phyloP scores from a whole-genome alignment of 1,284 basidiomycete species.

The Cryptococcus jaspeensis region DNA sequence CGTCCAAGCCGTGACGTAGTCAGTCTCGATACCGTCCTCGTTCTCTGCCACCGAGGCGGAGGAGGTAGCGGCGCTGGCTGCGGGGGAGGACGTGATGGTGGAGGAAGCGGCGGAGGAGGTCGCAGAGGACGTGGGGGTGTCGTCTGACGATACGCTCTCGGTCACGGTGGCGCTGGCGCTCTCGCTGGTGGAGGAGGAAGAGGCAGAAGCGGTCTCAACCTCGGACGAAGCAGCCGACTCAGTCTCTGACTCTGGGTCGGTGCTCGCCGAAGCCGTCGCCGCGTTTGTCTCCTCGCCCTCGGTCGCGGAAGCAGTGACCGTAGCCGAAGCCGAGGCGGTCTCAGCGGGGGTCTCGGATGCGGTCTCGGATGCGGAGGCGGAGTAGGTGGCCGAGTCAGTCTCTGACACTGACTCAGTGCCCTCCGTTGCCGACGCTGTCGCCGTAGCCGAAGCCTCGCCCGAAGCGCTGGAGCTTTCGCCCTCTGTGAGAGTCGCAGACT shows the following conservation, averaged over 20 bases:
- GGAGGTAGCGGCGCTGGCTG: constrained; percentile 11
- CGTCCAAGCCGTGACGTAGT: constrained; percentile 32
- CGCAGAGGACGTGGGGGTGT: constrained; percentile 2
- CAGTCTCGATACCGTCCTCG: constrained; percentile 40
- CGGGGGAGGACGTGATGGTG: constrained; percentile 8
- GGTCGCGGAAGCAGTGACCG: constrained; percentile 1
- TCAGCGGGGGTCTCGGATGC: not conserved
- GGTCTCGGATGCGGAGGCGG: not conserved
- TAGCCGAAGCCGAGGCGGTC: constrained; percentile 1
- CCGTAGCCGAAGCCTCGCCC: not conserved
- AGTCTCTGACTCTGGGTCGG: not conserved
- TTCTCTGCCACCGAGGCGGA: constrained; percentile 26
- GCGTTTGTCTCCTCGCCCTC: constrained; percentile 16
- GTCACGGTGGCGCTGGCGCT: constrained; percentile 2
- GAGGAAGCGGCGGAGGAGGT: constrained; percentile 5
- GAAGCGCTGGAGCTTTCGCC: too few relatives aligned
- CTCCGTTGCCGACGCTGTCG: not conserved
- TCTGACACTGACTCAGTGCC: not conserved
- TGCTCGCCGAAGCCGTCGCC: constrained; percentile 24
- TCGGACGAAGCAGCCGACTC: constrained; percentile 1
- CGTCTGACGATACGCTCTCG: not conserved
- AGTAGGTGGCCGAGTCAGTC: not conserved
- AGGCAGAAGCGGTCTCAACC: constrained; percentile 3
- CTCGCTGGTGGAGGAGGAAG: constrained; percentile 4
- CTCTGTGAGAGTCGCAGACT: not conserved